Evolutionary conservation across 2,329 filamentous ascomycete genomes (phyloP).

Genomic region (Monilinia laxa): DNA sequence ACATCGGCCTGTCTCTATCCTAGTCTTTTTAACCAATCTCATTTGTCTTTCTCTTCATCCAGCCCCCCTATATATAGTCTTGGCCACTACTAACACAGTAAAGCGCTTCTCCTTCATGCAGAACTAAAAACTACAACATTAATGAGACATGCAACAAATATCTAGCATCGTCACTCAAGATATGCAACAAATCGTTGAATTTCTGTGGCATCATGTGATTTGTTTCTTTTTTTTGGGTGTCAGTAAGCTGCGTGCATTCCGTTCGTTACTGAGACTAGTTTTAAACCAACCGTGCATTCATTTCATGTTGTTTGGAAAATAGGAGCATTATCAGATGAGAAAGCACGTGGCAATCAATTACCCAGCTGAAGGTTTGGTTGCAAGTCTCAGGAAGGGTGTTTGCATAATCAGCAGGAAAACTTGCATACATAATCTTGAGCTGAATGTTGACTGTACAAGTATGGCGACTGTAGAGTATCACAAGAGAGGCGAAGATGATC

Average conservation of each 20-base stretch:
- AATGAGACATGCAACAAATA: slow-evolving; percentile 18
- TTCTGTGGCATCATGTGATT: slow-evolving; percentile 4
- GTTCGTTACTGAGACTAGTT: too few relatives aligned
- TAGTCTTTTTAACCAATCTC: slow-evolving; percentile 3
- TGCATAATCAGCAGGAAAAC: slow-evolving; percentile 14
- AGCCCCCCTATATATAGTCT: slow-evolving; percentile 6
- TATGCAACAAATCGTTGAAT: slow-evolving; percentile 23
- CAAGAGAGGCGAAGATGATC: neutral
- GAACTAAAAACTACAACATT: neutral
- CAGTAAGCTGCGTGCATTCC: neutral
- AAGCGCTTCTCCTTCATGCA: slow-evolving; percentile 12
- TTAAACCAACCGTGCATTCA: too few relatives aligned
- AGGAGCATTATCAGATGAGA: neutral
- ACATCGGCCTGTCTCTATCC: neutral
- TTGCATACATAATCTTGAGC: neutral
- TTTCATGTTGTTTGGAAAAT: neutral
- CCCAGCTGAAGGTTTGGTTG: slow-evolving; percentile 8
- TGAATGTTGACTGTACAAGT: neutral
- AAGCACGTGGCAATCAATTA: neutral
- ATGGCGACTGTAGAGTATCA: neutral
- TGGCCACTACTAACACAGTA: slow-evolving; percentile 1
- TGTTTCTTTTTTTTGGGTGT: neutral
- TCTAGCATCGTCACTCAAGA: slow-evolving; percentile 17
- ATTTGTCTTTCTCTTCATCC: neutral
- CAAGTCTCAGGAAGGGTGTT: slow-evolving; percentile 12